A percentile compares a stretch with the other conserved stretches of the same genome.
These are phyloP conservation scores for Lolium multiflorum DNA, from an alignment of 176 grass and related monocot species.

Conservation along the genomic window DNA sequence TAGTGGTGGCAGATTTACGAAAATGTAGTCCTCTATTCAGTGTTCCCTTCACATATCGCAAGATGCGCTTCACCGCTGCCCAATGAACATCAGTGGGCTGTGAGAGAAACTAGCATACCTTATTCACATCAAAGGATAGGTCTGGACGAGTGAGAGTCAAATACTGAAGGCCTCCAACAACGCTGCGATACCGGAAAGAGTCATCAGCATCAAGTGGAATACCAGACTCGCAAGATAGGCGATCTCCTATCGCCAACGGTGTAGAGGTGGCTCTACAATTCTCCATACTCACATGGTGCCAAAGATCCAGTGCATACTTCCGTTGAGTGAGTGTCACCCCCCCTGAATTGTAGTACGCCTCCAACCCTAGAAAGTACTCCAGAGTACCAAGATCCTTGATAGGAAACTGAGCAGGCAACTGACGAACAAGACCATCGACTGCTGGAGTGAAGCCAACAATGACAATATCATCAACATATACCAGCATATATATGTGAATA, in stretches of 20 bases:
- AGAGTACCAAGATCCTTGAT: background rate
- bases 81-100: too few relatives aligned
- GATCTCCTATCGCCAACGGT: background rate
- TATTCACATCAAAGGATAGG: background rate
- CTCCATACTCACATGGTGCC: background rate
- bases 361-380: too few relatives aligned
- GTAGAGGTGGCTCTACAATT: background rate
- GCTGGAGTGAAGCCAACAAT: too few relatives aligned
- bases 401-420: background rate
- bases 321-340: background rate
- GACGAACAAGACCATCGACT: background rate
- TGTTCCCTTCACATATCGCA: too few relatives aligned
- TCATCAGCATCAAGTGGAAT: background rate
- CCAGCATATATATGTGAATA: background rate
- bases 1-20: too few relatives aligned
- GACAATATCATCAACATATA: background rate
- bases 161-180: background rate
- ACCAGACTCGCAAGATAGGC: background rate
- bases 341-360: background rate
- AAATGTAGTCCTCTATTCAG: too few relatives aligned
- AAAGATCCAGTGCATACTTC: background rate
- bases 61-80: too few relatives aligned
- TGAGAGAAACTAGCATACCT: background rate
- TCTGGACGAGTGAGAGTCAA: background rate
- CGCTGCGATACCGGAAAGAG: background rate